These are phyloP conservation scores for Ascobolus immersus DNA, from an alignment of 495 filamentous ascomycete genomes.

Conservation along the genomic window DNA sequence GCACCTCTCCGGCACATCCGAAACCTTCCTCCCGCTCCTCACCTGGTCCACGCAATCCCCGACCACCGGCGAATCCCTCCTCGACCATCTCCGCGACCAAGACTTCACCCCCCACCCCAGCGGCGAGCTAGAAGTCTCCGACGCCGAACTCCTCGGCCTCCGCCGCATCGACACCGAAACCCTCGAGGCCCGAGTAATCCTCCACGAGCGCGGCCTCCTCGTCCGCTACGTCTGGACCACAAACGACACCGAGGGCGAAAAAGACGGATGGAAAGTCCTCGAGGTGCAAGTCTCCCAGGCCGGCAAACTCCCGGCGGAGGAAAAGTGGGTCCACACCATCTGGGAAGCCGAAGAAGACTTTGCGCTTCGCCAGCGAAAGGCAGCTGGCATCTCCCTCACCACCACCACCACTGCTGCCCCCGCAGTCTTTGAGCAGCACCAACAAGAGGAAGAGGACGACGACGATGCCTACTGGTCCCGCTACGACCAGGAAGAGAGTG, in stretches of 20 bases:
- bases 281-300: conserved; percentile 42
- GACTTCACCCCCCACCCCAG: conserved; percentile 73
- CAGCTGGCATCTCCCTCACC: conserved; percentile 2
- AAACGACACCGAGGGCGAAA: conserved; percentile 38
- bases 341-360: conserved; percentile 16
- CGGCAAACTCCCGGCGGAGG: conserved; percentile 7
- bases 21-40: conserved; percentile 77
- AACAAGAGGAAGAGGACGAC: conserved; percentile 36
- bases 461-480: conserved; percentile 87
- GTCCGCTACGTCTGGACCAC: conserved; percentile 41
- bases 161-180: conserved; percentile 66
- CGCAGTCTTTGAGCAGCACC: conserved; percentile 9
- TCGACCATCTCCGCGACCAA: conserved; percentile 35
- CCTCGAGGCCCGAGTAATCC: conserved; percentile 30
- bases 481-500: conserved; percentile 67
- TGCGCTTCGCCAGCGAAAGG: conserved; percentile 9
- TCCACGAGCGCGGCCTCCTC: conserved; percentile 20
- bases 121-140: conserved; percentile 61
- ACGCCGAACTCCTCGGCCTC: conserved; percentile 38
- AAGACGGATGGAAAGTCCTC: conserved; percentile 57
- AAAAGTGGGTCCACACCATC: conserved; percentile 10
- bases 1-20: conserved; percentile 34
- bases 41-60: conserved; percentile 67
- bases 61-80: conserved; percentile 38
- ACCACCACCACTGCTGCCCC: neutral